Evolutionary conservation across 2,329 filamentous ascomycete species (phyloP), one percentile per base, ranked within the genome.

Genomic region (Geosmithia flava): DNA sequence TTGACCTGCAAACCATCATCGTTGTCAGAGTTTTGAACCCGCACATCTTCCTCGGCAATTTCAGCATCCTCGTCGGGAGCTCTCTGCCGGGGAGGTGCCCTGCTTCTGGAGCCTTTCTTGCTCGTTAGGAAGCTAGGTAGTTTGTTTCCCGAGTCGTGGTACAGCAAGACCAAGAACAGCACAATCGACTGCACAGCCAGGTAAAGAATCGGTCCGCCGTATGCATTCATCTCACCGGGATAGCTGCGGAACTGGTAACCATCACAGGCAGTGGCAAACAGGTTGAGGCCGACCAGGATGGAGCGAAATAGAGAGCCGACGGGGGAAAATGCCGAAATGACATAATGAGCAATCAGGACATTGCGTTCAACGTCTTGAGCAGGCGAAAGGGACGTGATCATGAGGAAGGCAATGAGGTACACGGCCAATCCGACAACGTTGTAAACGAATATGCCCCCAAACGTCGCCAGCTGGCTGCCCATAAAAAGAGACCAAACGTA

Each of bases 191-290:
- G 88, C 0, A 86, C 45, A 47, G 85, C 72, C 1, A 93, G 73
- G 60, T 91, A 94, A 0, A 89, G 64, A 39, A 93, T 88, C 0
- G 86, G 85, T 0, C 84, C 85, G 30, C 88, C 88, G 55, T 88
- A 94, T 15, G 82, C 74, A 1, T 72, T 73, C 37, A 93, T 78
- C 3, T 71, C 76, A 11, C 79, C 85, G 0, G 87, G 83, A 55
- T 88, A 81, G 2, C 73, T 68, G 3, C 79, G 76, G 27, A 87
- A 65, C 16, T 69, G 51, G 20, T 77, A 68, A 30, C 74, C 80
- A 37, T 74, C 71, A 60, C 88, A 95, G 2, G 85, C 73, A 0
- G 86, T 72, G 1, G 83, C 86, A 62, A 93, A 93, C 2, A 87
- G 69, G 59, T 94, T 94, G 50, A 94, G 70, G 0, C 80, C 73